Percentiles rank a stretch among this genome's conserved stretches.
phyloP scores from a whole-genome alignment of 768 basidiomycete species.

The Steccherinum ochraceum region DNA sequence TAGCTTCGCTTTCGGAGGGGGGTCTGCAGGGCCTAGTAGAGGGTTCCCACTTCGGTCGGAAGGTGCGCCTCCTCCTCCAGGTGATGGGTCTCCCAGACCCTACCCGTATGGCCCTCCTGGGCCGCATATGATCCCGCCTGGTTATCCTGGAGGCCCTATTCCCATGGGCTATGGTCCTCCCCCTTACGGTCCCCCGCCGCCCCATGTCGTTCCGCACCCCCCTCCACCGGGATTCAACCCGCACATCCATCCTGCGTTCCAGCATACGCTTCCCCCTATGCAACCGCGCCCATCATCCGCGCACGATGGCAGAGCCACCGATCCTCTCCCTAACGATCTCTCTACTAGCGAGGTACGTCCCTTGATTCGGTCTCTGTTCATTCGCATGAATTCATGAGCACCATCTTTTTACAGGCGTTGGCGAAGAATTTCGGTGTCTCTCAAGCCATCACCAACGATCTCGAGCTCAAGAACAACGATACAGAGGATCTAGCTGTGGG shows the following conservation, averaged over 20 bases:
- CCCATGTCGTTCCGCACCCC: constrained; percentile 32
- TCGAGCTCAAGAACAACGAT: constrained; percentile 49
- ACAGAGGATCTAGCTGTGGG: constrained; percentile 77
- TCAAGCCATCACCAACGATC: constrained; percentile 58
- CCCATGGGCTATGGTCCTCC: constrained; percentile 38
- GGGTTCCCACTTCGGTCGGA: constrained; percentile 18
- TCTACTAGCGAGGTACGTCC: constrained; percentile 49
- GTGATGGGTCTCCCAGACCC: constrained; percentile 24
- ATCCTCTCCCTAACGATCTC: constrained; percentile 77
- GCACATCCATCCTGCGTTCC: constrained; percentile 57
- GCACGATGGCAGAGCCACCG: constrained; percentile 59
- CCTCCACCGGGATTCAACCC: constrained; percentile 41
- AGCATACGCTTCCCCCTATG: constrained; percentile 37
- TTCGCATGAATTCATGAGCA: background rate
- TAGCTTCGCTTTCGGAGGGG: constrained; percentile 23
- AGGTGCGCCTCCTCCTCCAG: constrained; percentile 14
- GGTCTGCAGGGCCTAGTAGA: constrained; percentile 13
- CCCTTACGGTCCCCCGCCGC: constrained; percentile 33
- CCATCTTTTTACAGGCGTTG: constrained; percentile 40
- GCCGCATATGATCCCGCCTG: constrained; percentile 37
- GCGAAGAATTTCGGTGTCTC: constrained; percentile 79
- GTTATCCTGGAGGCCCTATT: constrained; percentile 40
- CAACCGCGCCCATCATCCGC: constrained; percentile 24
- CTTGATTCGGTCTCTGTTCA: background rate
- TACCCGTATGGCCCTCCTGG: constrained; percentile 28